Evolutionary conservation across 164 flowering plant species (phyloP), one percentile per base, ranked within the genome.

Genomic region (Umbellularia californica): DNA sequence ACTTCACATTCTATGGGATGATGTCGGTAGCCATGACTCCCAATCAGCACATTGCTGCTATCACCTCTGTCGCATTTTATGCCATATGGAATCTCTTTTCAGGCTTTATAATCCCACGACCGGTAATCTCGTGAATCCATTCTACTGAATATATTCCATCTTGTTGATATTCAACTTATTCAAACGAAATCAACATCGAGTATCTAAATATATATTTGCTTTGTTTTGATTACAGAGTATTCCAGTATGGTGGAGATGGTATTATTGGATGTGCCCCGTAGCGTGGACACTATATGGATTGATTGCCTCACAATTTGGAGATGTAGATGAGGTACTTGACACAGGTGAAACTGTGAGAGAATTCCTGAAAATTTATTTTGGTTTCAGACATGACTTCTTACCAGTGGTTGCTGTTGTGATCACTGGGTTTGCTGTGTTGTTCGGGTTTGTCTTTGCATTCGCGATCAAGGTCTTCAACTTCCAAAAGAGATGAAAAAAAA

Each of bases 171-270:
- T 67, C 50, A 27, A 7, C 25, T 3, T 28, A 9, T 41, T 67
- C 15, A 67, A 64, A 64, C 2, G 35, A 2, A 55, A 55, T 17
- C 60, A 17, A 55, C 60, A 15, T 55, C 60, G 1, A 52, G 19
- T 14, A 4, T 55, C n/a, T 55, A n/a, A 55, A 14, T 19, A 15
- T 55, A 55, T 5, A 55, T 14, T 14, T 15, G n/a, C 17, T 52
- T 72, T 74, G 15, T 4, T 7, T 68, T 71, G 28, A 41, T 51
- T 77, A 22, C 88, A 87, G 90, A 84, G 82, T 62, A 86, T 87
- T 10, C 88, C 90, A 1, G 69, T 82, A 14, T 87, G 87, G 88
- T 87, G 90, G 90, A 86, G 88, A 75, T 87, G 90, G 88, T 83
- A 83, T 72, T 86, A 84, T 17, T 86, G 82, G 77, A 67, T 75